phyloP scores from a whole-genome alignment of 495 filamentous ascomycete genomes.

The Lentithecium fluviatile region DNA sequence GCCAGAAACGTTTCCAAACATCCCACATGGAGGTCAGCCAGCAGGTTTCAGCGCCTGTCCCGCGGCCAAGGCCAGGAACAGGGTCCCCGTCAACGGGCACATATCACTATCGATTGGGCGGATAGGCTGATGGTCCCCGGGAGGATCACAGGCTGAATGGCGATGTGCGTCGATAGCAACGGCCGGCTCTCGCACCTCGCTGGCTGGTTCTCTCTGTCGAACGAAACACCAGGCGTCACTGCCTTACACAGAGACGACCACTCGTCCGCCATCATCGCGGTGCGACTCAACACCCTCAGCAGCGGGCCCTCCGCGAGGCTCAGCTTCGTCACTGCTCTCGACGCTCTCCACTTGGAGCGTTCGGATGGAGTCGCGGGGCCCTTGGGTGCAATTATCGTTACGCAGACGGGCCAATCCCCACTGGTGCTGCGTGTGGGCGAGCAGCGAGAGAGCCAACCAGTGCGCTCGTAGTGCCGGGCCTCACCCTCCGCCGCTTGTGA shows the following conservation, averaged over 20 bases:
- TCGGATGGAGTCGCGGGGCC: constrained; percentile 1
- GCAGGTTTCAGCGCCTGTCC: constrained; percentile 25
- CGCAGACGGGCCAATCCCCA: background rate
- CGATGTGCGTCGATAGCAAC: background rate
- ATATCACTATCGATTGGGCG: constrained; percentile 36
- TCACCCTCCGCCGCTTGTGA: constrained; percentile 6
- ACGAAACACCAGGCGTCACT: constrained; percentile 21
- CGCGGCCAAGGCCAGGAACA: constrained; percentile 23
- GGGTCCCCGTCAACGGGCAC: constrained; percentile 25
- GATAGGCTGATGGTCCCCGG: constrained; percentile 25
- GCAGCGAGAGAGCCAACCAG: background rate
- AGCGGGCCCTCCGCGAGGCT: constrained; percentile 9
- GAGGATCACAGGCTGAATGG: constrained; percentile 22
- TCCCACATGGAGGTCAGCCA: constrained; percentile 28
- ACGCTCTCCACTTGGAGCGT: background rate
- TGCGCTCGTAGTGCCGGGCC: background rate
- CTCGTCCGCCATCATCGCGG: background rate
- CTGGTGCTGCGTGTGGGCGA: background rate
- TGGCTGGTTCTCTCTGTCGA: background rate
- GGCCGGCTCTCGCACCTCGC: background rate
- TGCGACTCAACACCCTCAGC: background rate
- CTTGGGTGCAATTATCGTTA: constrained; percentile 7
- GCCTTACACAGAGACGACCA: background rate
- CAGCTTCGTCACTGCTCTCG: background rate
- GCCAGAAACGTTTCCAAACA: constrained; percentile 29